A percentile compares a stretch with the other conserved stretches of the same genome.
phyloP scores from a whole-genome alignment of 1,284 basidiomycete genomes.

The Phenoliferia sp. region DNA sequence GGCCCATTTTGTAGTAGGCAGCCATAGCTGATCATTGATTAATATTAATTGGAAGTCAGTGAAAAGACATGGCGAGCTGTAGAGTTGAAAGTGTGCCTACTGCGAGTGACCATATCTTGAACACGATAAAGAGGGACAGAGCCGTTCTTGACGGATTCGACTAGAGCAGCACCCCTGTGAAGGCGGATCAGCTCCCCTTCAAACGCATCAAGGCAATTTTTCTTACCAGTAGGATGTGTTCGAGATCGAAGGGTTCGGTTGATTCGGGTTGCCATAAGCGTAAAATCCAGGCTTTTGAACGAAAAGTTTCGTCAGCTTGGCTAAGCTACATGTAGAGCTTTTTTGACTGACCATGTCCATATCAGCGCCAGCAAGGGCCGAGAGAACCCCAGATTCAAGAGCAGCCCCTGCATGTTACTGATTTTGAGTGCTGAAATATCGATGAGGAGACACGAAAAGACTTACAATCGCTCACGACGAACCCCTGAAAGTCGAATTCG shows the following conservation, averaged over 20 bases:
- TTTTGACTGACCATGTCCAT: constrained; percentile 2
- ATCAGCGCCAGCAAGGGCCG: constrained; percentile 31
- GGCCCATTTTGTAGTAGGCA: constrained; percentile 36
- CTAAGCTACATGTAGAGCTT: neutral
- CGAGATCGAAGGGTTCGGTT: constrained; percentile 19
- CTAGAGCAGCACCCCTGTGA: constrained; percentile 12
- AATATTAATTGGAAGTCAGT: neutral
- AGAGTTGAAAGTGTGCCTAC: neutral
- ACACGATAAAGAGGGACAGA: constrained; percentile 53
- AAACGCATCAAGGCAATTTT: neutral
- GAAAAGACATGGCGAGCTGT: neutral
- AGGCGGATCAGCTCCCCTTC: neutral
- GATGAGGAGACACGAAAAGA: neutral
- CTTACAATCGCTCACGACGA: constrained; percentile 30
- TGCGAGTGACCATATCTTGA: constrained; percentile 45
- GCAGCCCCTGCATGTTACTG: neutral
- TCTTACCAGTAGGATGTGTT: constrained; percentile 24
- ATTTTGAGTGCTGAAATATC: neutral
- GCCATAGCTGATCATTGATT: constrained; percentile 21
- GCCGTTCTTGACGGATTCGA: constrained; percentile 52
- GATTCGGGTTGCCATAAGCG: constrained; percentile 9
- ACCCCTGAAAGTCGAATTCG: constrained; percentile 46
- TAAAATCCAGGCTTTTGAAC: constrained; percentile 21
- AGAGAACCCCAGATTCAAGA: constrained; percentile 6
- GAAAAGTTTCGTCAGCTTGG: neutral